Evolutionary conservation across 1,284 basidiomycete species (phyloP).

Genomic region (Chiua sp.): DNA sequence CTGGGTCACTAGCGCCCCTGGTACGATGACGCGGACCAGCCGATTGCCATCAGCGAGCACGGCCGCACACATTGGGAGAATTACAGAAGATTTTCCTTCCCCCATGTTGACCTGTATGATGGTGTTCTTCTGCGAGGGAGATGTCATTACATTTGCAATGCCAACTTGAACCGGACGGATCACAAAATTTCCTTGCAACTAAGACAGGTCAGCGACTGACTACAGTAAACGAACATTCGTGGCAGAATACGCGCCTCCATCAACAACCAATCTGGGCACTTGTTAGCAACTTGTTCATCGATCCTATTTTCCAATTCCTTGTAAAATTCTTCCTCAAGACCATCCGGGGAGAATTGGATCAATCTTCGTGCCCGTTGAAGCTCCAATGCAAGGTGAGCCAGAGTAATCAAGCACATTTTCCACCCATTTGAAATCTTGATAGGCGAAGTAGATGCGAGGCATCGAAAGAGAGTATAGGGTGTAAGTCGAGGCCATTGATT

Average conservation of each 20-base stretch:
- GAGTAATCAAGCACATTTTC: no score
- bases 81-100: conserved; percentile 61
- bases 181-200: conserved; percentile 51
- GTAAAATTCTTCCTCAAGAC: no score
- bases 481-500: conserved; percentile 33
- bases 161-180: conserved; percentile 44
- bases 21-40: conserved; percentile 50
- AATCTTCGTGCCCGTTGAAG: no score
- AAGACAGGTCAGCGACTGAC: no score
- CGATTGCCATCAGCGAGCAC: conserved; percentile 47
- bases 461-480: conserved; percentile 24
- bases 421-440: no score
- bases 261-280: no score
- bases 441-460: conserved; percentile 17
- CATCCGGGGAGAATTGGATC: no score
- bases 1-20: conserved; percentile 43
- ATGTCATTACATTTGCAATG: conserved; percentile 52
- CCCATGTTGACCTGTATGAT: conserved; percentile 61
- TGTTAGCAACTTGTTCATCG: no score
- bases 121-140: conserved; percentile 42
- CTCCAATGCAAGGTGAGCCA: no score
- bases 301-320: no score
- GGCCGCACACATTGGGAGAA: conserved; percentile 48
- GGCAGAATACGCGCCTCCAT: no score
- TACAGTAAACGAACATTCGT: no score